These are phyloP conservation scores for Dioscorea cayenensis DNA, from an alignment of 116 monocot genomes.

Conservation along the genomic window DNA sequence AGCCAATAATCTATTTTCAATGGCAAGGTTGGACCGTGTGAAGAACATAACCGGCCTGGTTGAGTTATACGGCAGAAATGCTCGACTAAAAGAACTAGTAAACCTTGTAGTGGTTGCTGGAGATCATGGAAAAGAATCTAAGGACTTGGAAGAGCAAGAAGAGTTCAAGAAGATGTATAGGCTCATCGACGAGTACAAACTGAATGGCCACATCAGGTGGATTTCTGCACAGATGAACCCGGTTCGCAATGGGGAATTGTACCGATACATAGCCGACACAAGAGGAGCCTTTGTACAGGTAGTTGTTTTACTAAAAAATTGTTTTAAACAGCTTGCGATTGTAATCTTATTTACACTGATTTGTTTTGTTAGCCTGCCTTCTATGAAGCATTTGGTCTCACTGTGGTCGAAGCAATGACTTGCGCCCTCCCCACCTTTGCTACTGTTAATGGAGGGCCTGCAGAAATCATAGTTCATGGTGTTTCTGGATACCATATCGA, in stretches of 20 bases:
- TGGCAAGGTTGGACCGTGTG: slow-evolving; percentile 85
- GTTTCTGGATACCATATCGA: slow-evolving; percentile 89
- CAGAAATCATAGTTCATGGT: slow-evolving; percentile 70
- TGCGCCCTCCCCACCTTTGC: slow-evolving; percentile 92
- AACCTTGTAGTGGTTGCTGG: slow-evolving; percentile 85
- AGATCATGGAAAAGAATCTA: slow-evolving; percentile 77
- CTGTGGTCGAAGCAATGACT: slow-evolving; percentile 81
- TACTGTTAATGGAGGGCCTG: slow-evolving; percentile 69
- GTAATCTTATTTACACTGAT: not conserved
- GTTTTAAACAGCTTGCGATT: not conserved
- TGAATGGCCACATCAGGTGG: slow-evolving; percentile 82
- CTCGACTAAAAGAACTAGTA: slow-evolving; percentile 46
- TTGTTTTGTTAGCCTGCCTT: slow-evolving; percentile 60
- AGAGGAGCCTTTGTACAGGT: slow-evolving; percentile 84
- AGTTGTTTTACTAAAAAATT: not conserved
- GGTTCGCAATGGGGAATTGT: slow-evolving; percentile 83
- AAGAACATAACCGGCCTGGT: slow-evolving; percentile 94
- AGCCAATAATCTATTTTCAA: slow-evolving; percentile 89
- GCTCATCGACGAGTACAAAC: slow-evolving; percentile 70
- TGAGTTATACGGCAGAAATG: slow-evolving; percentile 66
- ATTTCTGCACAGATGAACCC: slow-evolving; percentile 90
- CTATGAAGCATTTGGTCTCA: slow-evolving; percentile 87
- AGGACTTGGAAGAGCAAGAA: slow-evolving; percentile 74
- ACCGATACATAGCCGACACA: slow-evolving; percentile 74
- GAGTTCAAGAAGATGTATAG: slow-evolving; percentile 82